phyloP scores from a whole-genome alignment of 768 basidiomycete genomes.

The Asterophora lycoperdoides region DNA sequence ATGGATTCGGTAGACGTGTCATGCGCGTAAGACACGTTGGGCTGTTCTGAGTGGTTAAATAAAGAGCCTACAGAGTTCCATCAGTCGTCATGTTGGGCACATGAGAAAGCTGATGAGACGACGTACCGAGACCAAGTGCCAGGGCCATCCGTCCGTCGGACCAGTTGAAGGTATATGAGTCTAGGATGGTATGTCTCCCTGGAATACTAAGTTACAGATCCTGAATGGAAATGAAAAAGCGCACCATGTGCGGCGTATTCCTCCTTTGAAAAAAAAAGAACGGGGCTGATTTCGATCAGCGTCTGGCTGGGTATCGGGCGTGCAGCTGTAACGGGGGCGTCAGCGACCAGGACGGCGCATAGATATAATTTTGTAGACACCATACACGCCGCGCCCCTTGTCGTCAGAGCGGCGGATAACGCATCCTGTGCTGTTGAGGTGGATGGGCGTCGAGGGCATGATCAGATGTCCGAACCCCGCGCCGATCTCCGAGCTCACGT shows the following conservation, averaged over 20 bases:
- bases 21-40: slow-evolving; percentile 66
- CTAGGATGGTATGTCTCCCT: slow-evolving; percentile 56
- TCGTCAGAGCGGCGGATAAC: slow-evolving; percentile 37
- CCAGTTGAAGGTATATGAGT: slow-evolving; percentile 79
- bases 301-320: slow-evolving; percentile 53
- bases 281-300: slow-evolving; percentile 81
- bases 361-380: slow-evolving; percentile 29
- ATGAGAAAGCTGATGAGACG: slow-evolving; percentile 7
- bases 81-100: neutral
- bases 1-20: slow-evolving; percentile 56
- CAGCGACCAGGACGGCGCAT: neutral
- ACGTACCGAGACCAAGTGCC: slow-evolving; percentile 67
- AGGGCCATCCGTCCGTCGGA: slow-evolving; percentile 70
- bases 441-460: slow-evolving; percentile 19
- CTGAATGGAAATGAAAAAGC: neutral
- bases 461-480: slow-evolving; percentile 12
- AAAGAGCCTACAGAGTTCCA: slow-evolving; percentile 53
- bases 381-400: slow-evolving; percentile 65
- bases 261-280: slow-evolving; percentile 64
- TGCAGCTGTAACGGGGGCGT: slow-evolving; percentile 34
- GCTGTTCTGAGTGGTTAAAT: slow-evolving; percentile 70
- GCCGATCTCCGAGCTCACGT: slow-evolving; percentile 15
- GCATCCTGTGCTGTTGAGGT: slow-evolving; percentile 47
- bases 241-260: slow-evolving; percentile 66
- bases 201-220: neutral